A percentile compares a stretch with the other conserved stretches of the same genome.
Conservation (phyloP, 805 yeast genomes). For the Candida montana region DNA sequence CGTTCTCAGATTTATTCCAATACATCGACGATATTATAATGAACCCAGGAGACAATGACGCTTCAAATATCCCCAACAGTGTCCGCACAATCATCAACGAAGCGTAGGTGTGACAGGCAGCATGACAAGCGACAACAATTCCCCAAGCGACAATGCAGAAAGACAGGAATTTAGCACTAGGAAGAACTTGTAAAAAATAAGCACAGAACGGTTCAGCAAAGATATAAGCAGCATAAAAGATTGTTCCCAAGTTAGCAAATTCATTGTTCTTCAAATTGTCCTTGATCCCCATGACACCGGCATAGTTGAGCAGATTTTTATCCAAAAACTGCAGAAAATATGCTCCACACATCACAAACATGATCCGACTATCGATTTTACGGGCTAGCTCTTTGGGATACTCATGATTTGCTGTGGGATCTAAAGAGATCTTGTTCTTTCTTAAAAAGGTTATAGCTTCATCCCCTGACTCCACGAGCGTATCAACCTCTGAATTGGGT, state of each 20-base stretch:
- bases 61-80: constrained; percentile 49
- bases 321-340: constrained; percentile 57
- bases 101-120: constrained; percentile 48
- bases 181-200: constrained; percentile 43
- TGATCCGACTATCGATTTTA: constrained; percentile 43
- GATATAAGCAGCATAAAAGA: constrained; percentile 48
- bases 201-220: constrained; percentile 49
- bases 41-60: constrained; percentile 51
- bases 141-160: constrained; percentile 50
- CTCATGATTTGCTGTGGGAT: background rate
- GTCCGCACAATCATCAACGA: constrained; percentile 51
- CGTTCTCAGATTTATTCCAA: constrained; percentile 49
- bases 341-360: constrained; percentile 46
- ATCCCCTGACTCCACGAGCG: constrained; percentile 10
- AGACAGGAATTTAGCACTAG: constrained; percentile 48
- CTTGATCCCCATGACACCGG: constrained; percentile 62
- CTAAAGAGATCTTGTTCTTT: constrained; percentile 9
- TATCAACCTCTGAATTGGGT: background rate
- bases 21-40: constrained; percentile 58
- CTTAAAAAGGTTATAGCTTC: constrained; percentile 23
- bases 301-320: constrained; percentile 53
- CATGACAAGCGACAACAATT: constrained; percentile 42
- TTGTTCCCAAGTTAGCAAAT: constrained; percentile 48
- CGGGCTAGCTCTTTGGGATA: constrained; percentile 20
- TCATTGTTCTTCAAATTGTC: constrained; percentile 41